phyloP scores from a whole-genome alignment of 352 stramenopile genomes.

The Phytophthora niederhauseri region DNA sequence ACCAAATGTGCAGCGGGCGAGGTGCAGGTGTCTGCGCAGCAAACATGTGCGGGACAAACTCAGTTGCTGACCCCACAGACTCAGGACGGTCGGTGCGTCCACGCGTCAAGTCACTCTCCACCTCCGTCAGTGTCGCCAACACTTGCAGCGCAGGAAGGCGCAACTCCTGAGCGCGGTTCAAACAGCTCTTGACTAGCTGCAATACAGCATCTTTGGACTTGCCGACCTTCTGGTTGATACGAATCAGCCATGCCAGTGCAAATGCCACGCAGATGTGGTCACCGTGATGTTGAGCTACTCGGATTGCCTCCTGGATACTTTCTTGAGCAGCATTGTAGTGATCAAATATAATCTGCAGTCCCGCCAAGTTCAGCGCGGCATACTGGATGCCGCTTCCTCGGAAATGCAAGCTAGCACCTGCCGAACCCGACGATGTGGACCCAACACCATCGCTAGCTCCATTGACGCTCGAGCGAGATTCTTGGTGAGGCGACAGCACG shows the following conservation, averaged over 20 bases:
- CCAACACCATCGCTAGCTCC: slow-evolving; percentile 13
- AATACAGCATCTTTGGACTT: slow-evolving; percentile 59
- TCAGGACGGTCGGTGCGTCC: slow-evolving; percentile 25
- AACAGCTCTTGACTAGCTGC: slow-evolving; percentile 52
- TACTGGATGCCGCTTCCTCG: slow-evolving; percentile 87
- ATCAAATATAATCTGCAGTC: slow-evolving; percentile 88
- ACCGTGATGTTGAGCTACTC: slow-evolving; percentile 92
- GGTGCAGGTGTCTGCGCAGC: slow-evolving; percentile 36
- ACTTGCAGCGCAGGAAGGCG: slow-evolving; percentile 57
- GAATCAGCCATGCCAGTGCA: slow-evolving; percentile 89
- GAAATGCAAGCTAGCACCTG: slow-evolving; percentile 43
- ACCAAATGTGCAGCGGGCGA: slow-evolving; percentile 55
- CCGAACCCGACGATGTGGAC: slow-evolving; percentile 14
- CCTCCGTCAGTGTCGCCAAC: slow-evolving; percentile 47
- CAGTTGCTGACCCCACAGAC: slow-evolving; percentile 7
- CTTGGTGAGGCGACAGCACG: slow-evolving; percentile 71
- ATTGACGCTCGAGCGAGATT: slow-evolving; percentile 8
- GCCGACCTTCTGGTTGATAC: slow-evolving; percentile 65
- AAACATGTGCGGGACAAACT: slow-evolving; percentile 44
- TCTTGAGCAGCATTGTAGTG: slow-evolving; percentile 77
- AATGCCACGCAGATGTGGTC: slow-evolving; percentile 94
- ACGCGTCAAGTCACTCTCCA: slow-evolving; percentile 58
- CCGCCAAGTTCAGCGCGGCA: slow-evolving; percentile 89
- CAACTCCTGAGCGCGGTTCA: slow-evolving; percentile 68
- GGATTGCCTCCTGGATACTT: slow-evolving; percentile 93